Evolutionary conservation across 1,284 basidiomycete genomes (phyloP), one percentile per base, ranked within the genome.

Genomic region (Xerocomus minutiporus): DNA sequence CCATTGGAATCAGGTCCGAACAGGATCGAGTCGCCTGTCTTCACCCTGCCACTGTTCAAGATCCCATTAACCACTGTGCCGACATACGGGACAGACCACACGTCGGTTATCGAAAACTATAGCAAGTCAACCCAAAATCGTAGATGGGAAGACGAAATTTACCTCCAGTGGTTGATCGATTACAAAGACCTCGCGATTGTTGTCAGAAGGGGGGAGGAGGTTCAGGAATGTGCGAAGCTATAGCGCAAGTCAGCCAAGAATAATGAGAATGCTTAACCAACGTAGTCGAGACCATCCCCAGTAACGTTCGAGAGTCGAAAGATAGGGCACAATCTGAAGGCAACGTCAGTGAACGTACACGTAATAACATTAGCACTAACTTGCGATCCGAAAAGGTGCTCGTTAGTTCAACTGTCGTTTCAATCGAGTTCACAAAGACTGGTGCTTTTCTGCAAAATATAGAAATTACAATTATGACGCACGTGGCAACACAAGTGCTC

Each of bases 1-100:
- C 96, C 96, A 51, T 96, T 90, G 0, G 90, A 84, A 70, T 99
- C 97, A 2, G 97, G 97, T 0, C 97, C 96, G 40, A 97, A 76
- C 39, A 94, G 72, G 25, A 97, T 83, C 0, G 82, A 69, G 64
- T 99, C 95, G 31, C 93, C 93, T 6, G 84, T 78, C 65, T 88
- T 90, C 54, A 92, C 75, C 17, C 73, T 77, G 7, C 92, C 91
- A 28, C 85, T 76, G 57, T 91, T 89, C 52, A 97, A 71, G 52
- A 97, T 93, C 1, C 95, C 94, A 61, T 93, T 93, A 26, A 97
- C 91, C 6, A 97, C 96, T 1, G 94, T 96, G 34, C 96, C 95
- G 2, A 96, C 92, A 60, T 95, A 97, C 0, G 93, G 94, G 23
- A 95, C 92, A 46, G 88, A 90, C 83, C 88, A 93, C 25, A 91